Base-by-base conservation (phyloP, 306 rosid genomes). In the Carpinus viminea region DNA sequence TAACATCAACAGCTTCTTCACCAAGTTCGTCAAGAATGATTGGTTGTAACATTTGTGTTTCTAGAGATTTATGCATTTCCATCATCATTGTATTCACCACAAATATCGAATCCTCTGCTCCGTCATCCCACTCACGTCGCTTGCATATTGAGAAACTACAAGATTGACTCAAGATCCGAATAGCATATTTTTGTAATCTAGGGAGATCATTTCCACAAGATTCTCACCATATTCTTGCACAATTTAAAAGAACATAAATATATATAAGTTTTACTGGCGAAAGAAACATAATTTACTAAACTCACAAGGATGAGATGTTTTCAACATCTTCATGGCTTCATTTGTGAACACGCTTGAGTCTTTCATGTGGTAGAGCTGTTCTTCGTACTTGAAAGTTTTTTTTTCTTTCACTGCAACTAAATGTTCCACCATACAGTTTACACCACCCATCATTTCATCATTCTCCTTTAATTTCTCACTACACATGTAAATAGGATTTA, bases 21-120 rank as follows among this genome's bases (percentile, higher is more conserved):
- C 1, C 45, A 16, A 64, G 18, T 21, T 64, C 12, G 7, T 56
- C 68, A 38, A 74, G 46, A 75, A 41, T 50, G n/a, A 47, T 76
- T 17, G 48, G 28, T 48, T 15, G 47, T 12, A 31, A 5, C 15
- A 12, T 18, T 61, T 48, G 11, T 75, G 60, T 12, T 50, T 47
- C 50, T 69, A 64, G 31, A 4, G 3, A 0, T 4, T 28, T 76
- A n/a, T 15, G 50, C 9, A n/a, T 61, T 21, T 62, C 43, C 55
- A 74, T 74, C 55, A 57, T 43, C 54, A 43, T n/a, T 20, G 55
- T 36, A 54, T 74, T 76, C 79, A 64, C 38, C 36, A 24, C n/a
- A 24, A 24, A 24, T 24, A 24, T 24, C 26, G 26, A 24, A 24
- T 24, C 26, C 26, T 24, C 26, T 24, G 26, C 26, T 24, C 26